These are phyloP conservation scores for Anthracocystis walkeri DNA, from an alignment of 1,284 basidiomycete genomes.

Conservation along the genomic window DNA sequence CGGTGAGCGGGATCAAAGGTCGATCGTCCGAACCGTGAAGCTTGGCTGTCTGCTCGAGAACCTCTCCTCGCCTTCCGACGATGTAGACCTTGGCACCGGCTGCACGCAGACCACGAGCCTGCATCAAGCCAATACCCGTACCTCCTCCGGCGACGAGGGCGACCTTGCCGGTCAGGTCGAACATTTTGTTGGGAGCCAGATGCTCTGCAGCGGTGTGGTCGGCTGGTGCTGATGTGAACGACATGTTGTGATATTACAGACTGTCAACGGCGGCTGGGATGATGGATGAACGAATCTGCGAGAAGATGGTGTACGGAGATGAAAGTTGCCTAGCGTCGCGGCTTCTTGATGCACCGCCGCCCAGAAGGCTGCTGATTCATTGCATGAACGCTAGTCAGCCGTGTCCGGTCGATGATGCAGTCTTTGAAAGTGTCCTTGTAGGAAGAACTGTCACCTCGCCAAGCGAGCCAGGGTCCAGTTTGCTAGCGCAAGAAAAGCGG, in stretches of 20 bases:
- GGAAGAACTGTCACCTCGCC: background rate
- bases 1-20: conserved; percentile 39
- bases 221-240: conserved; percentile 34
- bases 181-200: conserved; percentile 29
- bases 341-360: background rate
- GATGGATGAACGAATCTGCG: background rate
- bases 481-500: background rate
- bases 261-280: background rate
- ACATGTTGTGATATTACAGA: conserved; percentile 11
- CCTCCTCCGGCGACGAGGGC: conserved; percentile 84
- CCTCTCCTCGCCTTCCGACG: conserved; percentile 48
- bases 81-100: conserved; percentile 84
- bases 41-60: conserved; percentile 50
- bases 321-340: background rate
- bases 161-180: conserved; percentile 70
- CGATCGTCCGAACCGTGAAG: conserved; percentile 42
- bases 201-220: conserved; percentile 28
- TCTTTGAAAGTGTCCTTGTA: background rate
- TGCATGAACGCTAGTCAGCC: background rate
- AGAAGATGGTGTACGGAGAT: background rate
- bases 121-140: conserved; percentile 80
- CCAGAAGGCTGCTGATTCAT: conserved; percentile 4
- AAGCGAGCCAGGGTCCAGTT: background rate
- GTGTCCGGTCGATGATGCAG: background rate
- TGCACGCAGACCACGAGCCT: conserved; percentile 79